These are phyloP conservation scores for Diaporthe sp. DNA, from an alignment of 2,329 filamentous ascomycete genomes.

Conservation along the genomic window DNA sequence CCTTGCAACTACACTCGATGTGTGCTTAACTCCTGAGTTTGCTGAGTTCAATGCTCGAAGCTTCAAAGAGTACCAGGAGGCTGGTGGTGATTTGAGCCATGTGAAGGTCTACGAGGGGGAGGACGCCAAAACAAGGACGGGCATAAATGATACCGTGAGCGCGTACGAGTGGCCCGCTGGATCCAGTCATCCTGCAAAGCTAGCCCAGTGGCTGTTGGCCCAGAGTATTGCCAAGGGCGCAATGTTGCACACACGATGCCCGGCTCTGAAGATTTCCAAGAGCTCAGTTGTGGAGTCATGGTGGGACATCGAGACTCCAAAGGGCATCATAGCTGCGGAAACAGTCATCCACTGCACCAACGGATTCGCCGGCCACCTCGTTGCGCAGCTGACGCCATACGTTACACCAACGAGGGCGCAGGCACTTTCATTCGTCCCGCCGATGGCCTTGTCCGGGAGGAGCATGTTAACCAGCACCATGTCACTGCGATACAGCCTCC, in stretches of 20 bases:
- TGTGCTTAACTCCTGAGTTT: slow-evolving; percentile 62
- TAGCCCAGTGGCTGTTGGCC: slow-evolving; percentile 61
- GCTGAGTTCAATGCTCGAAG: slow-evolving; percentile 58
- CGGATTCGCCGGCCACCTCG: slow-evolving; percentile 53
- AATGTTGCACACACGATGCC: slow-evolving; percentile 58
- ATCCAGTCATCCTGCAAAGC: slow-evolving; percentile 62
- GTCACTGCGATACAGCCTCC: slow-evolving; percentile 59
- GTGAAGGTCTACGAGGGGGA: slow-evolving; percentile 55
- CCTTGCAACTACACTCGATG: slow-evolving; percentile 60
- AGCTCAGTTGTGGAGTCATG: slow-evolving; percentile 39
- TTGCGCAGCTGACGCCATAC: slow-evolving; percentile 52
- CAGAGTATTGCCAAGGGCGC: slow-evolving; percentile 54
- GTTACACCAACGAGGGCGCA: slow-evolving; percentile 60
- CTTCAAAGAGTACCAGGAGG: slow-evolving; percentile 53
- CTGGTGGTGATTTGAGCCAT: slow-evolving; percentile 59
- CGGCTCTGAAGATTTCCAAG: slow-evolving; percentile 49
- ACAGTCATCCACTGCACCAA: slow-evolving; percentile 57
- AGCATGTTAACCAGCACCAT: slow-evolving; percentile 55
- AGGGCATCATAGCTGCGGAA: slow-evolving; percentile 49
- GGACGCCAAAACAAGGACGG: slow-evolving; percentile 54
- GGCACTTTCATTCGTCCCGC: slow-evolving; percentile 59
- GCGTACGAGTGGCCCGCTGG: slow-evolving; percentile 66
- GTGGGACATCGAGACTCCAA: slow-evolving; percentile 53
- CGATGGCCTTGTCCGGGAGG: slow-evolving; percentile 51
- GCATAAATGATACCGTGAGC: slow-evolving; percentile 54